Evolutionary conservation across 1,139 yeast genomes (phyloP).

Genomic region (Saccharomyces hybrid): DNA sequence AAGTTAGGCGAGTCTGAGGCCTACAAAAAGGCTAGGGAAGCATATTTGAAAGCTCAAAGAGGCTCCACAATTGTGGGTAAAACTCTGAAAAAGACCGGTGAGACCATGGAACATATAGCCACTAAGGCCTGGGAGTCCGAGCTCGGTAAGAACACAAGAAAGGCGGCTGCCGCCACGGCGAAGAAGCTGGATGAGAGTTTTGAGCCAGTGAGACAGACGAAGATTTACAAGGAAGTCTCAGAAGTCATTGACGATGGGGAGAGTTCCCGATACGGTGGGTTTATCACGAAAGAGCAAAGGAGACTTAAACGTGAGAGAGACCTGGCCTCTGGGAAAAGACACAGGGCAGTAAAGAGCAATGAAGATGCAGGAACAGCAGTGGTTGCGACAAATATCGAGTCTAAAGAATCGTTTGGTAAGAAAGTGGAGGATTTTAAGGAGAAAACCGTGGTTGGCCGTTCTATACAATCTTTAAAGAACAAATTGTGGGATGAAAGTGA

Average conservation of each 20-base stretch:
- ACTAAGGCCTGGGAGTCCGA: conserved; percentile 95
- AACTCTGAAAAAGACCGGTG: conserved; percentile 85
- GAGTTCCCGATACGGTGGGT: conserved; percentile 86
- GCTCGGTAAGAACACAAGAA: conserved; percentile 79
- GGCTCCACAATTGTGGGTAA: conserved; percentile 73
- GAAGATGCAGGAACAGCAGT: conserved; percentile 82
- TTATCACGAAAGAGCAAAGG: conserved; percentile 79
- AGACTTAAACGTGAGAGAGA: conserved; percentile 64
- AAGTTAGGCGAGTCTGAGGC: conserved; percentile 92
- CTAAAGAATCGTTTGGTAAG: conserved; percentile 61
- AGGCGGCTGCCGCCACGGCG: conserved; percentile 72
- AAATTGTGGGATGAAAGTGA: conserved; percentile 88
- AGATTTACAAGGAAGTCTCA: conserved; percentile 79
- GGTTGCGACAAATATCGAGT: conserved; percentile 74
- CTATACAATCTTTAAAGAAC: conserved; percentile 51
- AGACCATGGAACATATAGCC: conserved; percentile 85
- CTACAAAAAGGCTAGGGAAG: conserved; percentile 86
- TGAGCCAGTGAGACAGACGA: conserved; percentile 90
- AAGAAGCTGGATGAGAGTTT: conserved; percentile 72
- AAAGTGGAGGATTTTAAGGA: conserved; percentile 63
- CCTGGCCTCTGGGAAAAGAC: conserved; percentile 50
- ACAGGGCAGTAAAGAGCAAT: conserved; percentile 63
- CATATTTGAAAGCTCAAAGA: conserved; percentile 77
- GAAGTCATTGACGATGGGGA: conserved; percentile 90
- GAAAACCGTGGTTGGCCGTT: conserved; percentile 63